Evolutionary conservation across 2,329 filamentous ascomycete species (phyloP).

Genomic region (Furcasterigmium sp.): DNA sequence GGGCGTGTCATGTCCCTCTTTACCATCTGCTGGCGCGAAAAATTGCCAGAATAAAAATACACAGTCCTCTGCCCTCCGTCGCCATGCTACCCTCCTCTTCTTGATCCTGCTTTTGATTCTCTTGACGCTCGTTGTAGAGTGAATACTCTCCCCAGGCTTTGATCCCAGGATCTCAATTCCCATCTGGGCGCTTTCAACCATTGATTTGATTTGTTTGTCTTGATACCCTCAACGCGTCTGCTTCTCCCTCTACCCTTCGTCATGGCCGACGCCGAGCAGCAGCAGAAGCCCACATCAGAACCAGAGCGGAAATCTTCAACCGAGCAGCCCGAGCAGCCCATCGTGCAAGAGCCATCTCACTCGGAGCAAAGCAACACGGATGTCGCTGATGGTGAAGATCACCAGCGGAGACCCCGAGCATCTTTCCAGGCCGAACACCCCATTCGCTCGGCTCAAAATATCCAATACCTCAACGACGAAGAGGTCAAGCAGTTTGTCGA

Average conservation of each 20-base stretch:
- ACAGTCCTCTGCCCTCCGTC: neutral
- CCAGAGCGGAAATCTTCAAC: neutral
- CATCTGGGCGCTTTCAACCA: no score
- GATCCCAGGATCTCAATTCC: no score
- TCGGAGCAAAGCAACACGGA: neutral
- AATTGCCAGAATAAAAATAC: neutral
- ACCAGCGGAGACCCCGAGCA: neutral
- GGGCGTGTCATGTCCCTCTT: no score
- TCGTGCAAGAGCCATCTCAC: neutral
- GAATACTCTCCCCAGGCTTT: no score
- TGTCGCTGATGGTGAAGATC: neutral
- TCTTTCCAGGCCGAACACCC: slow-evolving; percentile 17
- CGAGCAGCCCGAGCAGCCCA: no score
- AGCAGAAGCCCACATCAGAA: neutral
- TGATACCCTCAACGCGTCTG: neutral
- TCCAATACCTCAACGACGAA: slow-evolving; percentile 33
- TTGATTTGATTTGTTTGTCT: no score
- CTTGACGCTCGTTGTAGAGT: no score
- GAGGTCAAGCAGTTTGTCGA: slow-evolving; percentile 48
- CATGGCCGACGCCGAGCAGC: neutral
- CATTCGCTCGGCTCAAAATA: slow-evolving; percentile 13
- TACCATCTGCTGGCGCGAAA: neutral
- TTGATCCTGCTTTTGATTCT: no score
- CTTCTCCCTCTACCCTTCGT: neutral
- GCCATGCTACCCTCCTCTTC: neutral